Evolutionary conservation across 2,329 filamentous ascomycete genomes (phyloP).

Genomic region (Alternaria angustiovoidea): DNA sequence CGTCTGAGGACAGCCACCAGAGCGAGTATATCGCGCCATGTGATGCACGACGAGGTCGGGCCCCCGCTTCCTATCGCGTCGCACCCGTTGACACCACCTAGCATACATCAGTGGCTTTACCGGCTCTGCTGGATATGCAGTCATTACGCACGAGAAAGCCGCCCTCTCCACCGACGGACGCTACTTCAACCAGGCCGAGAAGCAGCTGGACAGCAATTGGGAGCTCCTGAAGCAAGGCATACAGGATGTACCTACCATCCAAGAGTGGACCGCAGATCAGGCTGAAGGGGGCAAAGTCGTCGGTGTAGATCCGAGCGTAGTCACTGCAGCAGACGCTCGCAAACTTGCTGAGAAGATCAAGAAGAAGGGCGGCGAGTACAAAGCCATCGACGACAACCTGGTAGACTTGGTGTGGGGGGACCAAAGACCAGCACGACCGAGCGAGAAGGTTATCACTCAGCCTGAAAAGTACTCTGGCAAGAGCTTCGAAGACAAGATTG

Average conservation of each 20-base stretch:
- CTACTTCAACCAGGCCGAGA: conserved; percentile 95
- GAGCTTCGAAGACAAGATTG: conserved; percentile 80
- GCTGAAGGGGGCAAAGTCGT: conserved; percentile 86
- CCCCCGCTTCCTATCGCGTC: conserved; percentile 25
- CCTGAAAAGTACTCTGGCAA: conserved; percentile 80
- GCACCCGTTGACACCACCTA: conserved; percentile 43
- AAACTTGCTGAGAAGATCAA: conserved; percentile 87
- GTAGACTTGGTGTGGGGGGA: conserved; percentile 89
- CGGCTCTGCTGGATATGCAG: conserved; percentile 91
- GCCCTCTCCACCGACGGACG: conserved; percentile 93
- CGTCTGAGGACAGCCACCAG: conserved; percentile 95
- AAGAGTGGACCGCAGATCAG: conserved; percentile 91
- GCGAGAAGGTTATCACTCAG: conserved; percentile 77
- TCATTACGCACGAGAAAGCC: conserved; percentile 85
- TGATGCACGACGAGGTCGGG: conserved; percentile 79
- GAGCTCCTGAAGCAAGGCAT: conserved; percentile 88
- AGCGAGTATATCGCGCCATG: conserved; percentile 98
- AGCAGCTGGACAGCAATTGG: conserved; percentile 94
- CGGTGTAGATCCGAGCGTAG: conserved; percentile 87
- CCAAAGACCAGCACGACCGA: conserved; percentile 76
- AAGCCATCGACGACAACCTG: conserved; percentile 80
- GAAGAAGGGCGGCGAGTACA: conserved; percentile 82
- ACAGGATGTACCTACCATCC: conserved; percentile 94
- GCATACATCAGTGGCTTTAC: conserved; percentile 94
- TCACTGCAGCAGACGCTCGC: conserved; percentile 75